Base-by-base conservation (phyloP, 2,329 filamentous ascomycete species). In the Paecilomyces variotii region DNA sequence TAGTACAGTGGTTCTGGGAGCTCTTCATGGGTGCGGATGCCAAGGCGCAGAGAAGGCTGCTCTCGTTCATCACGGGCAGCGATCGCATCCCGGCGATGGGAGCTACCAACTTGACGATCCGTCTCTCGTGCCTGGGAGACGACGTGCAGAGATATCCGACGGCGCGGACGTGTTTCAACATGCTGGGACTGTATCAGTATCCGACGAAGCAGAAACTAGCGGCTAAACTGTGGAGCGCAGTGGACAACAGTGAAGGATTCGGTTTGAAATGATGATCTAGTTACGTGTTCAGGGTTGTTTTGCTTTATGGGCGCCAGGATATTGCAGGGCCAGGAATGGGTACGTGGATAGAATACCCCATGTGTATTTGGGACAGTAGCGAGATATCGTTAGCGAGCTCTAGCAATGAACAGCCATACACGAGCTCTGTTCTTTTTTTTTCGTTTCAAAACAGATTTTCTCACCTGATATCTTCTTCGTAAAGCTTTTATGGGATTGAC, bases 161-260 rank as follows among this genome's bases (percentile, higher is more conserved):
- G 24, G 92, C 92, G 19, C 83, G 91, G 67, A 97, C 92, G 6
- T 97, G 92, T 72, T 97, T 97, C 76, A 96, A 96, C 71, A 85
- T 87, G 72, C 69, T 97, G 62, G 86, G 87, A 3, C 76, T 97
- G 59, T 93, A 87, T 76, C 82, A 84, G 53, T 96, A 93, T 73
- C 70, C 74, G 35, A 85, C 83, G 2, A 84, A 81, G 64, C 81
- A 86, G 68, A 86, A 83, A 64, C 72, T 96, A 60, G 87, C 90
- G 71, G 76, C 74, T 56, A 85, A 86, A 78, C 77, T 97, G 32
- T 96, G 91, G 91, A 83, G 84, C 62, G 92, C 92, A 3, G 91
- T 96, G n/a, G 79, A 85, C 63, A 91, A 92, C 73, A 95, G 91
- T 68, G 91, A 96, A 72, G 92, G 92, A 2, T 97, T 97, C 80